Evolutionary conservation across 257 asterid genomes (phyloP).

Genomic region (Forsythia suspensa): DNA sequence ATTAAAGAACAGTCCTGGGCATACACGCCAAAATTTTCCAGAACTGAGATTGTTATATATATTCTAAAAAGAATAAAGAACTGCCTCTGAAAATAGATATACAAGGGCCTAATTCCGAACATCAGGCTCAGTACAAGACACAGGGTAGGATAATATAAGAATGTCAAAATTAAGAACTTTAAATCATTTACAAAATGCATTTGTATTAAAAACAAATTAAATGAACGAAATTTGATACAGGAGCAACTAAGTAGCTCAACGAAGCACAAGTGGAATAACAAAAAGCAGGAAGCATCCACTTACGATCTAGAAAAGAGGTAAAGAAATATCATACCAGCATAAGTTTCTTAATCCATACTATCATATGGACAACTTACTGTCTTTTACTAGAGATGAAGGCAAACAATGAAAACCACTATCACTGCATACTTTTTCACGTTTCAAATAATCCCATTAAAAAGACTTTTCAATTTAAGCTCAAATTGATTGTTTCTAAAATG

Average conservation of each 20-base stretch:
- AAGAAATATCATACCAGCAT: neutral
- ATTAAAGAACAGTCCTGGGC: neutral
- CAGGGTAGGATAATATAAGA: neutral
- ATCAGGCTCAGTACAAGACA: neutral
- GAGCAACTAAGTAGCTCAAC: neutral
- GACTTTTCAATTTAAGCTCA: neutral
- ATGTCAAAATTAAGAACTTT: neutral
- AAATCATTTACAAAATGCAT: neutral
- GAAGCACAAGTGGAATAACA: neutral
- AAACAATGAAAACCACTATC: neutral
- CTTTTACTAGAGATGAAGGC: neutral
- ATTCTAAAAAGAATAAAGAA: neutral
- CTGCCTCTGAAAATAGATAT: neutral
- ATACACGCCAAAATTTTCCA: neutral
- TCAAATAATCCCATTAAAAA: neutral
- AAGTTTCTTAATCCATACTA: neutral
- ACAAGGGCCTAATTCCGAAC: neutral
- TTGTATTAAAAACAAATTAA: neutral
- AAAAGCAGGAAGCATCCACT: neutral
- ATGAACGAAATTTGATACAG: neutral
- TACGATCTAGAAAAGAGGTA: neutral
- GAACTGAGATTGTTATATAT: neutral
- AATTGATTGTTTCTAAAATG: neutral
- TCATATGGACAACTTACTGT: neutral
- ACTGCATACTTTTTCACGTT: neutral